phyloP scores from a whole-genome alignment of 257 asterid genomes.

The Nicotiana undulata region DNA sequence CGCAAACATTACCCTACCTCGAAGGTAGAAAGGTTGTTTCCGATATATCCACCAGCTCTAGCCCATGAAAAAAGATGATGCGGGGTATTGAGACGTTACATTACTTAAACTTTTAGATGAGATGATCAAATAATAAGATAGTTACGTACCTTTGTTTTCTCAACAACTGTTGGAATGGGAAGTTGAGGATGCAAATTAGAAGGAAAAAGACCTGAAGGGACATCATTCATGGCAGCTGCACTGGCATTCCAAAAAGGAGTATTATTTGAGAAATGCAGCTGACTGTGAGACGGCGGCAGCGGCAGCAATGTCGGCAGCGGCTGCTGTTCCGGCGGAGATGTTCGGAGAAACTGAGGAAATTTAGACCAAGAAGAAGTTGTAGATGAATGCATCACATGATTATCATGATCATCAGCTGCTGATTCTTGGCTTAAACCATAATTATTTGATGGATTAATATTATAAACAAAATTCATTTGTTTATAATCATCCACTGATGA shows the following conservation, averaged over 20 bases:
- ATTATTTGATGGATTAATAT: slow-evolving; percentile 18
- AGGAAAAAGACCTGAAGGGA: slow-evolving; percentile 48
- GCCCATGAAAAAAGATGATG: no score
- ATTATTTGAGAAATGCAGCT: slow-evolving; percentile 71
- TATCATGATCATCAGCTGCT: slow-evolving; percentile 10
- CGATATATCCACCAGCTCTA: background rate
- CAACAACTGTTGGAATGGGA: slow-evolving; percentile 40
- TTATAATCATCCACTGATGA: slow-evolving; percentile 22
- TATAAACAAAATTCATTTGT: slow-evolving; percentile 24
- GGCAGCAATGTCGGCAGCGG: background rate
- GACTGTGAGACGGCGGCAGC: slow-evolving; percentile 21
- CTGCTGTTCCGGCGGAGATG: slow-evolving; percentile 32
- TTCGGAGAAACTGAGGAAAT: slow-evolving; percentile 41
- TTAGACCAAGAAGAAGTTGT: slow-evolving; percentile 37
- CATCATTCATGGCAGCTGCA: slow-evolving; percentile 30
- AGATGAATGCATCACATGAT: background rate
- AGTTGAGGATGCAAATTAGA: slow-evolving; percentile 34
- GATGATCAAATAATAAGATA: no score
- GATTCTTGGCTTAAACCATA: slow-evolving; percentile 15
- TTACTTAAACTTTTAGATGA: no score
- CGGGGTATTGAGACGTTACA: no score
- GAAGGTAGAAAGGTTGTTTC: no score
- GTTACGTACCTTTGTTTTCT: slow-evolving; percentile 47
- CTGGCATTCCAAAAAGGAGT: slow-evolving; percentile 77
- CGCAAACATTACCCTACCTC: no score